Evolutionary conservation across 2,329 filamentous ascomycete species (phyloP).

Genomic region (Ophiostoma ulmi): DNA sequence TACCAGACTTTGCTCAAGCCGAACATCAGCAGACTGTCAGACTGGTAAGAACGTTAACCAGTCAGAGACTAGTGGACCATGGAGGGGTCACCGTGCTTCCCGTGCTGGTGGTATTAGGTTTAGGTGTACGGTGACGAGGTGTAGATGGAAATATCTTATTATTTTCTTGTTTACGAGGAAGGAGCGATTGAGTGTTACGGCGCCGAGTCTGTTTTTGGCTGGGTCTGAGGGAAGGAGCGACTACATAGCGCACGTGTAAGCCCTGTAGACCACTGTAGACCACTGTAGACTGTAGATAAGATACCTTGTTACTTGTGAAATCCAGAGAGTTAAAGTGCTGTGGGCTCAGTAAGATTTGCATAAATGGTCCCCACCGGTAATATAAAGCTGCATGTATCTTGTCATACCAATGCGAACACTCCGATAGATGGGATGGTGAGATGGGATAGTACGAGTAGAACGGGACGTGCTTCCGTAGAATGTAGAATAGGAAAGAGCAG

Average conservation of each 20-base stretch:
- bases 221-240: neutral
- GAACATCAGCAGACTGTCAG: too few species aligned
- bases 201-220: neutral
- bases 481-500: neutral
- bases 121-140: slow-evolving; percentile 2
- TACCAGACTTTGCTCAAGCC: neutral
- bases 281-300: neutral
- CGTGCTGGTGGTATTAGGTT: neutral
- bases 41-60: neutral
- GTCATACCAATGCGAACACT: neutral
- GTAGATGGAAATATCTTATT: neutral
- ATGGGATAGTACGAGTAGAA: neutral
- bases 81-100: slow-evolving; percentile 4
- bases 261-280: too few species aligned
- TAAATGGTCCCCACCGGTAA: slow-evolving; percentile 3
- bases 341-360: slow-evolving; percentile 15
- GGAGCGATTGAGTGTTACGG: neutral
- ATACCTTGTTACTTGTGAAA: neutral
- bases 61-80: slow-evolving; percentile 1
- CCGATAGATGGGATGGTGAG: slow-evolving; percentile 8
- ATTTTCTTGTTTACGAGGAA: neutral
- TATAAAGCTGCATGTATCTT: slow-evolving; percentile 15
- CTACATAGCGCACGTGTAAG: neutral
- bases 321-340: neutral
- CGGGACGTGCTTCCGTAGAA: too few species aligned